Base-by-base conservation (phyloP, 2,329 filamentous ascomycete species). In the Paraconiothyrium brasiliense region DNA sequence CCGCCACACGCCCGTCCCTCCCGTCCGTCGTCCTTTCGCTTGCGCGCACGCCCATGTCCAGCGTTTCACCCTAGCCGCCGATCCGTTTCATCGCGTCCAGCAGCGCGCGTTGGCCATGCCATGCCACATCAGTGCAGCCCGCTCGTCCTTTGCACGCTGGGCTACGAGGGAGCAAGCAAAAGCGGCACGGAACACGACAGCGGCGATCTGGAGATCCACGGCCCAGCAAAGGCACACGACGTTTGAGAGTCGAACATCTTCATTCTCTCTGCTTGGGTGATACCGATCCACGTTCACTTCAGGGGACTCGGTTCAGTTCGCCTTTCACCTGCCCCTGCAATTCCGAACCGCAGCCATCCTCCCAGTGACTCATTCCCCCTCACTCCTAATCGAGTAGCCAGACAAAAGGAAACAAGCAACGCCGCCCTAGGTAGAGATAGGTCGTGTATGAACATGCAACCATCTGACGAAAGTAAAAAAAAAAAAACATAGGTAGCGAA, bases 211-310 rank as follows among this genome's bases (percentile, higher is more conserved):
- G 13, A 44, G 48, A 58, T 58, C 48, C 22, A 46, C 37, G n/a
- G 30, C 37, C 20, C n/a, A 20, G 34, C 14, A 24, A 10, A 30
- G 24, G 48, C 34, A 43, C n/a, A n/a, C 8, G 22, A 27, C 9
- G 34, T 59, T 59, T 62, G 52, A 59, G 57, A 54, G 46, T 55
- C 57, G 52, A 59, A 59, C 57, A 59, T 62, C 60, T 59, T 48
- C 47, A 62, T 62, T 62, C 11, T 59, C 57, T 41, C 30, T 30
- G 24, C n/a, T 9, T 41, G 1, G 46, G 46, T 34, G 55, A 57
- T 57, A 46, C 37, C 39, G 16, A 34, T 44, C 27, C 20, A 20
- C 20, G 20, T 20, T 4, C n/a, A 11, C 1, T n/a, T n/a, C 39
- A 20, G 10, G 35, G 35, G 35, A 37, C 35, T 2, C 37, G 13